Percentiles rank a stretch among this genome's conserved stretches.
phyloP scores from a whole-genome alignment of 2,329 filamentous ascomycete genomes.

The Diatrype stigma region DNA sequence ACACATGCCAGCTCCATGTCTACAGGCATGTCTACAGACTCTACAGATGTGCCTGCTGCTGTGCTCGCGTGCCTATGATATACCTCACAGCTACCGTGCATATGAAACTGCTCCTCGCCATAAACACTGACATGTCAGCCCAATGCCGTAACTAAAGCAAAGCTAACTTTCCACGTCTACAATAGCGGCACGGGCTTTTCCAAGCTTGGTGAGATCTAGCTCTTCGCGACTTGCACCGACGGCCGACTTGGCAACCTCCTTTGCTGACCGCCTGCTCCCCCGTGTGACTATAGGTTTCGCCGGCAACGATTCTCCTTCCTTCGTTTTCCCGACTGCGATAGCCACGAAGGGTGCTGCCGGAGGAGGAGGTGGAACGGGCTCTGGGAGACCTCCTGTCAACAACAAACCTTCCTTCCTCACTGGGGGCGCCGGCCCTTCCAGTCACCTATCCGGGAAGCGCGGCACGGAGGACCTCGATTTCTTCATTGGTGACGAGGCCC shows the following conservation, averaged over 20 bases:
- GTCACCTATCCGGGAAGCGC: conserved; percentile 84
- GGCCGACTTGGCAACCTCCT: conserved; percentile 5
- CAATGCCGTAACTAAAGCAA: conserved; percentile 29
- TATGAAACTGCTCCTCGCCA: not conserved
- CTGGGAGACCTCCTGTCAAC: conserved; percentile 81
- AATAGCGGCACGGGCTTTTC: conserved; percentile 96
- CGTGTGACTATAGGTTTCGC: conserved; percentile 69
- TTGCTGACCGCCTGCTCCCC: conserved; percentile 18
- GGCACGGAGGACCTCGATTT: conserved; percentile 97
- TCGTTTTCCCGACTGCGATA: conserved; percentile 98
- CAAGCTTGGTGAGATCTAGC: conserved; percentile 74
- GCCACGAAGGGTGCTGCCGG: conserved; percentile 80
- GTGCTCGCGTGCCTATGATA: not conserved
- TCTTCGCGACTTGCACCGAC: not conserved
- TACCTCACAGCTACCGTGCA: not conserved
- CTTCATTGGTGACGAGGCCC: conserved; percentile 96
- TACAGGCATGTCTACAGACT: conserved; percentile 19
- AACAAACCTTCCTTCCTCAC: conserved; percentile 96
- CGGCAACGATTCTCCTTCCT: conserved; percentile 97
- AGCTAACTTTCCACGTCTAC: too few relatives aligned
- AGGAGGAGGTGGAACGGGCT: conserved; percentile 70
- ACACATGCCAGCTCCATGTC: conserved; percentile 15
- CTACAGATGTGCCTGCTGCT: not conserved
- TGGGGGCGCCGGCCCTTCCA: conserved; percentile 76
- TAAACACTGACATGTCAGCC: conserved; percentile 21